Evolutionary conservation across 495 filamentous ascomycete species (phyloP).

Genomic region (Penicillium salamii): DNA sequence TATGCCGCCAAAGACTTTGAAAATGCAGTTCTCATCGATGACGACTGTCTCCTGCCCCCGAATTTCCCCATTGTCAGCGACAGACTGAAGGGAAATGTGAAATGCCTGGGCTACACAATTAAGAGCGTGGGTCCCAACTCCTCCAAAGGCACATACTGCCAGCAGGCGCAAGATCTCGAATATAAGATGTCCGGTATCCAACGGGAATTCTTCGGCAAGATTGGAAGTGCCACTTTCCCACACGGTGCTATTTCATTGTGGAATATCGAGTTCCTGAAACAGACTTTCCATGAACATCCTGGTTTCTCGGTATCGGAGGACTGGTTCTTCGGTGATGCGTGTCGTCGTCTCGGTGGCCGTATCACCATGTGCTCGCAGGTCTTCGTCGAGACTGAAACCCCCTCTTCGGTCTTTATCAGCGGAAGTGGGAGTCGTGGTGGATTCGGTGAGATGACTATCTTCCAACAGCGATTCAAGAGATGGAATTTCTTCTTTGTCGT

Average conservation of each 20-base stretch:
- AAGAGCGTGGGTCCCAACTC: conserved; percentile 35
- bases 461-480: conserved; percentile 45
- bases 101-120: conserved; percentile 46
- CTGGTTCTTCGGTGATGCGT: conserved; percentile 47
- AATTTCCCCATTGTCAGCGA: conserved; percentile 43
- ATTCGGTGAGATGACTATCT: conserved; percentile 52
- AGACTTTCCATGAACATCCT: conserved; percentile 43
- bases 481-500: conserved; percentile 54
- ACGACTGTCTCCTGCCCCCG: conserved; percentile 44
- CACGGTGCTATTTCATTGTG: conserved; percentile 47
- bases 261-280: conserved; percentile 38
- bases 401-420: conserved; percentile 37
- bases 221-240: conserved; percentile 42
- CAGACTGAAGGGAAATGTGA: conserved; percentile 31
- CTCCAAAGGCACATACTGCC: conserved; percentile 33
- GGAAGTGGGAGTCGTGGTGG: conserved; percentile 40
- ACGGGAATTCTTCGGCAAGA: conserved; percentile 35
- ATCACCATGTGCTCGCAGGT: conserved; percentile 49
- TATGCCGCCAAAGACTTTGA: conserved; percentile 39
- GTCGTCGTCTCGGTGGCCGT: conserved; percentile 40
- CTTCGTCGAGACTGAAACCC: conserved; percentile 50
- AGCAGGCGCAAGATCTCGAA: conserved; percentile 47
- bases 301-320: conserved; percentile 45
- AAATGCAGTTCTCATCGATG: conserved; percentile 45
- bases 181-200: conserved; percentile 44